Evolutionary conservation across 129 eudicot genomes (phyloP), one percentile per base, ranked within the genome.

Genomic region (Lactuca sativa): DNA sequence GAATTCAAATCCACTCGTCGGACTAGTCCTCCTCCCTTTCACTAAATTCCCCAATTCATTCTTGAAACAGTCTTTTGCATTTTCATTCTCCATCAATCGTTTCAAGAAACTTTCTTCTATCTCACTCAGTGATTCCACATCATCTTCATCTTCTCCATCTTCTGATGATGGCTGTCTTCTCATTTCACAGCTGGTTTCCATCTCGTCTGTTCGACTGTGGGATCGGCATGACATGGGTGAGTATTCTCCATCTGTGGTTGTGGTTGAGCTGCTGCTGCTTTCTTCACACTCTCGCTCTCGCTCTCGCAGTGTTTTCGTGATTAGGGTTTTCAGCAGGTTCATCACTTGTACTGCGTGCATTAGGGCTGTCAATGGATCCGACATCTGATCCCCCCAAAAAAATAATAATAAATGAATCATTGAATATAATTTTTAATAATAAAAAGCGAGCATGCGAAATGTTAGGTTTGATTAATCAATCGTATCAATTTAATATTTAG

Each of bases 341-440:
- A 88, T 89, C 14, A 89, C 93, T 86, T 89, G 96, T 10, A 89
- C 96, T 0, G 96, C 96, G 61, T 89, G 96, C 97, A 90, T 90
- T 16, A 90, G 86, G 9, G 97, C 97, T 4, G 97, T 90, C 64
- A 90, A 73, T 15, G 97, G 97, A 85, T 90, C 97, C 9, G 95
- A 85, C 97, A 90, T 90, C 97, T 87, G 77, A 25, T 25, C 21
- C 21, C 21, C 21, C 21, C 21, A 0, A 18, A 18, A 18, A 18
- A 18, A 18, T 0, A 18, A 18, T 25, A 1, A 25, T 25, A 25
- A 25, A 25, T 25, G 30, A 25, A 25, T 25, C 30, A 25, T 25
- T 25, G 30, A 25, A 25, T 25, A 25, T 25, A 25, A 25, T 25
- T 25, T 25, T 25, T 25, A 25, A 25, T 25, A 25, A 25, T 25